Base-by-base conservation (phyloP, 495 filamentous ascomycete species). In the Aspergillus funiculosus region DNA sequence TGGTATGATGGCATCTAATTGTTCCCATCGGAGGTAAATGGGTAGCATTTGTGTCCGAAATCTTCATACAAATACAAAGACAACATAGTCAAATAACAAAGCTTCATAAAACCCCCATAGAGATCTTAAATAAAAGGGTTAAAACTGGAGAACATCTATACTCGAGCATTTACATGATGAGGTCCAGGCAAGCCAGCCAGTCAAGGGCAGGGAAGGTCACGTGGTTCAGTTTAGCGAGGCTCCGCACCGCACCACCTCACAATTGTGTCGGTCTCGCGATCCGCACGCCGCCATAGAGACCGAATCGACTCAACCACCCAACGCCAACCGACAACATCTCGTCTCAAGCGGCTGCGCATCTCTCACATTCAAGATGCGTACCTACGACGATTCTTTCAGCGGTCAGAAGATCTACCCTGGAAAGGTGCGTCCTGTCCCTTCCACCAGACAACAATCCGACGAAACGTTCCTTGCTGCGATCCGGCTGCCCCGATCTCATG, bases 401-500 rank as follows among this genome's bases (percentile, higher is more conserved):
- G 90, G 90, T 69, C 83, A 89, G 80, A 90, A 86, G 82, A 95
- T 96, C 76, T 96, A 95, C 82, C 90, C 90, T 64, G 90, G 90
- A 73, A 96, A 95, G 89, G 90, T 96, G 83, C 73, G 83, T 72
- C 60, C 48, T 50, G 42, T 38, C 51, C 52, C 42, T 34, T 51
- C 56, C 52, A 27, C 39, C 48, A 20, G 17, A 25, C 35, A 35
- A 8, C 37, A n/a, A 5, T 7, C 29, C 24, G 18, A 36, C 27
- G 20, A 39, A 39, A 36, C 14, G 32, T 30, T 48, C 50, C 37
- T 30, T 50, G 53, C 46, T 38, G 15, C 43, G 24, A 44, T 15
- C 20, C 38, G 24, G 20, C 34, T 6, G 7, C 41, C 9, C 11
- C 13, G 31, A 19, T 9, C 14, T 27, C 6, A 18, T 35, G 30